Base-by-base conservation (phyloP, 148 eudicot species). In the Persicaria tinctoria region DNA sequence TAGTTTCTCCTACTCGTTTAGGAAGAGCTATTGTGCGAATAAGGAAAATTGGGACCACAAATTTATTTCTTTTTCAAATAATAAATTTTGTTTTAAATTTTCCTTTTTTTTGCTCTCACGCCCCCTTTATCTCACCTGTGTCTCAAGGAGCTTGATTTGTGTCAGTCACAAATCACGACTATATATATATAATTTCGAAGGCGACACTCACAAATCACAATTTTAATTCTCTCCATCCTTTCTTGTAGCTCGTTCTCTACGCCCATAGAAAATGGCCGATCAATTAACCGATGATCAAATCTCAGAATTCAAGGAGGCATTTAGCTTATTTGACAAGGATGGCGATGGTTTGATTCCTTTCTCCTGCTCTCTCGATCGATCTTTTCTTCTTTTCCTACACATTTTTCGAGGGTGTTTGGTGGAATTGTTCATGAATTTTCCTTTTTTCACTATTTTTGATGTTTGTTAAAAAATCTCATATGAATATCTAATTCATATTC, bases 281-380 rank as follows among this genome's bases (percentile, higher is more conserved):
- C 83, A 85, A 72, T 79, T 85, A 17, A 85, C 80, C 81, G 85
- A 82, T 6, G 85, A 82, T 64, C 85, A 82, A 83, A 85, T 80
- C 81, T 82, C 87, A 64, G 87, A 85, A 75, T 85, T 85, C 70
- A 85, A 80, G 80, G 83, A 85, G 48, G 85, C 85, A 46, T 85
- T 85, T 73, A 85, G 85, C 68, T 80, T 85, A 70, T 85, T 85
- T 59, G 87, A 85, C 77, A 85, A 85, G 78, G 85, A 85, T 64
- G 87, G 87, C 76, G 87, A 85, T 79, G 87, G 87, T 85, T 55
- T 77, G 73, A 12, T 51, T 13, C 44, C 18, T 66, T 41, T 70
- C 5, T 47, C 46, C 50, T 46, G 14, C 14, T 27, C 51, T 74
- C 47, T 18, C 17, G n/a, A 3, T 68, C n/a, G 38, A 11, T 59